These are phyloP conservation scores for Daldinia decipiens DNA, from an alignment of 495 filamentous ascomycete genomes.

Conservation along the genomic window DNA sequence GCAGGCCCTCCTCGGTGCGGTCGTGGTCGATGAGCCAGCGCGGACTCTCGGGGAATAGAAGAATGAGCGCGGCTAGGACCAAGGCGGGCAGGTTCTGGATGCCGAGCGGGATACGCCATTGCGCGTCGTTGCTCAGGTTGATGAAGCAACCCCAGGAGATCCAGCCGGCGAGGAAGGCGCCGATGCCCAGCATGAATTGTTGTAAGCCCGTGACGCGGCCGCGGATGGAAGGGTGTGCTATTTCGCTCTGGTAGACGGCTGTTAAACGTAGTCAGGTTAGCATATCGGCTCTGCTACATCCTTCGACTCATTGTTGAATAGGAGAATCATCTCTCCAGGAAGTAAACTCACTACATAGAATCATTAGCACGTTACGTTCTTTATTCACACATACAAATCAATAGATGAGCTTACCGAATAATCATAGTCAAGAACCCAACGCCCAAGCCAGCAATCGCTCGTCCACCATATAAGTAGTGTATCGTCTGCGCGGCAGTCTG, in stretches of 20 bases:
- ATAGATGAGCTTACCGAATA: conserved; percentile 48
- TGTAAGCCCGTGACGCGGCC: conserved; percentile 66
- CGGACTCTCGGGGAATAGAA: conserved; percentile 68
- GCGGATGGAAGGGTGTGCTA: conserved; percentile 61
- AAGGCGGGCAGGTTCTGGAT: conserved; percentile 68
- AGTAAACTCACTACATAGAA: conserved; percentile 22
- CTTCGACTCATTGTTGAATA: neutral
- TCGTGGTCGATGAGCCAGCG: conserved; percentile 70
- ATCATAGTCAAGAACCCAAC: conserved; percentile 62
- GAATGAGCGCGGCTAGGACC: conserved; percentile 63
- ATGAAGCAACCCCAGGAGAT: conserved; percentile 55
- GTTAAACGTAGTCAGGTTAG: conserved; percentile 53
- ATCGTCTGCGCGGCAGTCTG: conserved; percentile 54
- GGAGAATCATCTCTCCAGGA: too few species aligned
- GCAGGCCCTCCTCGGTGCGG: conserved; percentile 62
- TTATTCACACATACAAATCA: neutral
- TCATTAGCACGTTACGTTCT: conserved; percentile 11
- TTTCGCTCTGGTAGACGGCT: conserved; percentile 62
- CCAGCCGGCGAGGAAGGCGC: conserved; percentile 59
- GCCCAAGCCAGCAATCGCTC: conserved; percentile 55
- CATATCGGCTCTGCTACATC: conserved; percentile 50
- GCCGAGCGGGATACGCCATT: conserved; percentile 67
- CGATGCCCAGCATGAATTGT: conserved; percentile 71
- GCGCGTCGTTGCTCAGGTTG: conserved; percentile 47
- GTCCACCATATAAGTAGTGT: conserved; percentile 51